A percentile compares a stretch with the other conserved stretches of the same genome.
Evolutionary conservation across 2,329 filamentous ascomycete genomes (phyloP).

Genomic region (Chrysoporthe puriensis): DNA sequence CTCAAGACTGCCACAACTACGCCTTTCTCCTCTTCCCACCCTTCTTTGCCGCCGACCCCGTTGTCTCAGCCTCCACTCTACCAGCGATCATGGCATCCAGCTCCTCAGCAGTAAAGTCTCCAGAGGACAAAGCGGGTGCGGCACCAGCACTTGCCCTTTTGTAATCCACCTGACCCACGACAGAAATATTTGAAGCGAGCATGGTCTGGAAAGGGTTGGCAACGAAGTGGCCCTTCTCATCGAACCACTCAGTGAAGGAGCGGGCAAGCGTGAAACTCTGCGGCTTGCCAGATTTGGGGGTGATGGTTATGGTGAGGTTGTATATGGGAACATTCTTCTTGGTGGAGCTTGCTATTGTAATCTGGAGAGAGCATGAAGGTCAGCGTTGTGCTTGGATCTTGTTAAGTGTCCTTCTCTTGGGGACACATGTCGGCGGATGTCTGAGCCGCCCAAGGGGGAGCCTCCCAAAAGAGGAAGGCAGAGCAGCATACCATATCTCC

Average conservation of each 20-base stretch:
- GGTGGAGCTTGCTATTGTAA: conserved; percentile 72
- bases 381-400: not conserved
- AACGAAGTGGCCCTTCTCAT: conserved; percentile 72
- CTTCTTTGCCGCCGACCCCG: conserved; percentile 42
- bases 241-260: conserved; percentile 78
- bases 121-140: conserved; percentile 42
- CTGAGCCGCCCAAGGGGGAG: not conserved
- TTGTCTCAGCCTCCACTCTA: conserved; percentile 39
- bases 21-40: conserved; percentile 53
- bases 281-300: conserved; percentile 39
- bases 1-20: conserved; percentile 29
- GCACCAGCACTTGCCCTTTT: conserved; percentile 48
- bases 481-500: conserved; percentile 63
- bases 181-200: conserved; percentile 68
- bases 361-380: conserved; percentile 46
- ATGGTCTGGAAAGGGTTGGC: conserved; percentile 77
- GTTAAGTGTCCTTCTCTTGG: not conserved
- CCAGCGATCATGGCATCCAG: conserved; percentile 52
- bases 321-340: conserved; percentile 85
- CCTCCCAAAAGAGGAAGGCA: conserved; percentile 11
- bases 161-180: conserved; percentile 69
- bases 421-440: not conserved
- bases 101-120: conserved; percentile 46
- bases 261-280: conserved; percentile 59
- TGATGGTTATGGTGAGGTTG: conserved; percentile 68